Base-by-base conservation (phyloP, 2,329 filamentous ascomycete genomes). In the Aspergillus sp. region DNA sequence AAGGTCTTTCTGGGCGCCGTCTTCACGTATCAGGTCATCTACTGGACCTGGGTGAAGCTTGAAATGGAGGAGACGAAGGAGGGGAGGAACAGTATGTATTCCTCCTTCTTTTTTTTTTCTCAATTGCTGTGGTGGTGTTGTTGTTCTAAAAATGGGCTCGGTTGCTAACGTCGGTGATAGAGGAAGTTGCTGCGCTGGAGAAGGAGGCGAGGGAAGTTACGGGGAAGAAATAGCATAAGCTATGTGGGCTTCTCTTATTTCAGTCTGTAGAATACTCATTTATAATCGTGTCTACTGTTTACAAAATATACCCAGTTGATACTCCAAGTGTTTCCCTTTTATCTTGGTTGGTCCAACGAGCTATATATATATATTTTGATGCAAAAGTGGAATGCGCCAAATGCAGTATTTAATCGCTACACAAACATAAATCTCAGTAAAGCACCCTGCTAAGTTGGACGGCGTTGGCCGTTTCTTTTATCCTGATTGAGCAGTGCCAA, bases 1-100 rank as follows among this genome's bases (percentile, higher is more conserved):
- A 83, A 83, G 64, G 78, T 81, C 62, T 81, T 83, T 58, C 74
- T 82, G 3, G 77, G 80, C 7, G 79, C 80, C 4, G 76, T 83
- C 41, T 77, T 83, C 66, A 80, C 77, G 17, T 83, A 82, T 66
- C 81, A 83, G 64, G 72, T 81, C 47, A 71, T 80, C 22, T 81
- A 83, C 64, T 81, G 78, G 78, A 69, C 71, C 31, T 83, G 81
- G 81, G 58, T 80, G 68, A 81, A 79, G 62, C 68, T 83, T 13
- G 80, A 83, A 68, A 80, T 76, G 57, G 79, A 81, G 60, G 80
- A 81, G 62, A 70, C 72, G 7, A 81, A 78, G 64, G 68, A 75
- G 19, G 64, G 74, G 28, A 82, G 79, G 68, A 78, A 79, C 59
- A 68, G 77, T 79, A 68, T 23, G 71, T 72, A 28, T n/a, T 45